Evolutionary conservation across 2,329 filamentous ascomycete genomes (phyloP).

Genomic region (Aspergillus sp.): DNA sequence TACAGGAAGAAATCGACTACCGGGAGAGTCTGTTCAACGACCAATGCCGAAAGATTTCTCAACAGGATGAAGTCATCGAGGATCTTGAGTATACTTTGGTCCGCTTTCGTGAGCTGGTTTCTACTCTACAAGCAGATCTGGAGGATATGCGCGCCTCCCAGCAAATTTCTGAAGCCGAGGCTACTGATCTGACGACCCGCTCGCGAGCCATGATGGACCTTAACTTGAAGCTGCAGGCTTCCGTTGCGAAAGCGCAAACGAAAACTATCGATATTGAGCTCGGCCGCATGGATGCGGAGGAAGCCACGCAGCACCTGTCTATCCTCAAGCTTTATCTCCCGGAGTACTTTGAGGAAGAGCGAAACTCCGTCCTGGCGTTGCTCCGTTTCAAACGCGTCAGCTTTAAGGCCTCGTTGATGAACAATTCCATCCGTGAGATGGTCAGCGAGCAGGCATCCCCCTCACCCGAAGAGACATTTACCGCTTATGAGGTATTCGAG

Average conservation of each 20-base stretch:
- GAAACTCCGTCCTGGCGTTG: conserved; percentile 82
- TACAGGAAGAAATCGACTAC: conserved; percentile 90
- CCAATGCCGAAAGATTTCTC: conserved; percentile 66
- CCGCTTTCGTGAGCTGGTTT: conserved; percentile 84
- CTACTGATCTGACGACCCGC: conserved; percentile 81
- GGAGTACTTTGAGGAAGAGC: conserved; percentile 74
- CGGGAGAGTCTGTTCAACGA: conserved; percentile 83
- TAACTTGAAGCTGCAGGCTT: conserved; percentile 88
- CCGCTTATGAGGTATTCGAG: conserved; percentile 76
- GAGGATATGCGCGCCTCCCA: conserved; percentile 91
- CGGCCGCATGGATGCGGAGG: conserved; percentile 79
- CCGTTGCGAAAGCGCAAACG: conserved; percentile 84
- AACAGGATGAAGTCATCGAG: conserved; percentile 76
- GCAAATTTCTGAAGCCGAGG: conserved; percentile 87
- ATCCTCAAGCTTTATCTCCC: conserved; percentile 89
- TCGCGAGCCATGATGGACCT: conserved; percentile 95
- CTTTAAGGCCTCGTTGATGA: conserved; percentile 81
- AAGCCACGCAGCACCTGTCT: conserved; percentile 80
- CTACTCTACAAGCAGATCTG: conserved; percentile 77
- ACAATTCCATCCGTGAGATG: conserved; percentile 74
- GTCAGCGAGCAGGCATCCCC: conserved; percentile 65
- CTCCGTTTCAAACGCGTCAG: conserved; percentile 82
- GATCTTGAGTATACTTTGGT: conserved; percentile 89
- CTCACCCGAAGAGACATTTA: conserved; percentile 72
- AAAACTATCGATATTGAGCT: conserved; percentile 94